Base-by-base conservation (phyloP, 768 basidiomycete species). In the Baorangia bicolor region DNA sequence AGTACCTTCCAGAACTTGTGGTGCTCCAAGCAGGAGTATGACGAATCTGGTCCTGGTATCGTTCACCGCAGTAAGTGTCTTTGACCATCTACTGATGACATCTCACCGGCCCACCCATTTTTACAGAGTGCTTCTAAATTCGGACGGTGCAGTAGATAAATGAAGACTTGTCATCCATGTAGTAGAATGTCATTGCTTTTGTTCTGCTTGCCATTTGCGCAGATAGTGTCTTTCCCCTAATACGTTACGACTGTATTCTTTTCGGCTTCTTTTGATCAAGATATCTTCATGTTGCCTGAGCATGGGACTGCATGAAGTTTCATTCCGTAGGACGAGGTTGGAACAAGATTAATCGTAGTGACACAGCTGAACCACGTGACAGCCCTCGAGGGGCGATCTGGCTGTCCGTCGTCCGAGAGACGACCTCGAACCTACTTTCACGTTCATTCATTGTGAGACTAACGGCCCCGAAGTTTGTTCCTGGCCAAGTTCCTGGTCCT, bases 1-100 rank as follows among this genome's bases (percentile, higher is more conserved):
- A 88, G 85, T 69, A 95, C 94, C 64, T 96, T 96, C 94, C 94
- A 96, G 79, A 94, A 94, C 72, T 77, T 95, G 76, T 97, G 94
- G 93, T 88, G 88, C 76, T 86, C 87, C 55, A 92, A 92, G 75
- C 90, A 92, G 68, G 93, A 94, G 77, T 94, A 94, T 75, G 92
- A 94, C 71, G 92, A 91, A 73, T 82, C 81, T 53, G 88, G 88
- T 43, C 88, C 88, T 59, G 85, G 81, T 54, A 90, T 90, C 58
- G 86, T 89, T 62, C 88, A 90, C 66, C 88, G 87, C 79, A 88
- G 84, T 85, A 70, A 58, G 81, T 80, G 21, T 48, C 20, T 27
- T 49, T 42, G n/a, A 3, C 9, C 30, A 20, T 10, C 4, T n/a
- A 3, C 0, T 11, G 11, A 28, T 42, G 4, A 9, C 28, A 12